phyloP scores from a whole-genome alignment of 148 eudicot species.

The Fallopia convolvulus region DNA sequence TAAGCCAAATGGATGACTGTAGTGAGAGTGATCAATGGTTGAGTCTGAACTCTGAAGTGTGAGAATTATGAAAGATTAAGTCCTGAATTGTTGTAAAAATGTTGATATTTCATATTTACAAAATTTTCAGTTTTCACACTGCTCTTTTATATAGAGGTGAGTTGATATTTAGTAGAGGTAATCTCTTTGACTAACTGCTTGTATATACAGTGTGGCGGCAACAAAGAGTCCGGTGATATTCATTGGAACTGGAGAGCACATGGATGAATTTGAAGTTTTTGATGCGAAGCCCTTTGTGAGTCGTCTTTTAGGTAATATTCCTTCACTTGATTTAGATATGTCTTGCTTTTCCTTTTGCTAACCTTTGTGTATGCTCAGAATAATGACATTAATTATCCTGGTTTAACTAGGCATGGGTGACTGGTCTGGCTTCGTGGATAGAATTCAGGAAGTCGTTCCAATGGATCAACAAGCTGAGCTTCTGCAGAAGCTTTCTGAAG shows the following conservation, averaged over 20 bases:
- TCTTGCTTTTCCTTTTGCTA: neutral
- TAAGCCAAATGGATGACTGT: neutral
- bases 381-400: neutral
- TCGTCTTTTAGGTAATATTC: constrained; percentile 73
- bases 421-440: constrained; percentile 96
- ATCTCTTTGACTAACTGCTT: neutral
- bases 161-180: neutral
- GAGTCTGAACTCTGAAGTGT: neutral
- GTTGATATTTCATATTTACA: too few species aligned
- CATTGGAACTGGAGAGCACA: constrained; percentile 98
- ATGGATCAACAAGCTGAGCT: constrained; percentile 99
- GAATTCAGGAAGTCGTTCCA: constrained; percentile 94
- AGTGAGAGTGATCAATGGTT: neutral
- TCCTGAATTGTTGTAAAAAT: neutral
- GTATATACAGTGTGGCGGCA: constrained; percentile 77
- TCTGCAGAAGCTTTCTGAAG: constrained; percentile 92
- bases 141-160: neutral
- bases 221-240: constrained; percentile 98
- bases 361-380: neutral
- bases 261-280: constrained; percentile 98
- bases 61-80: neutral
- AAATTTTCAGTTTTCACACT: neutral
- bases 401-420: constrained; percentile 82
- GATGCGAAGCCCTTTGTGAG: constrained; percentile 98
- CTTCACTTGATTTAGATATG: neutral